Conservation (phyloP, 495 filamentous ascomycete species). For the Daldinia loculata region DNA sequence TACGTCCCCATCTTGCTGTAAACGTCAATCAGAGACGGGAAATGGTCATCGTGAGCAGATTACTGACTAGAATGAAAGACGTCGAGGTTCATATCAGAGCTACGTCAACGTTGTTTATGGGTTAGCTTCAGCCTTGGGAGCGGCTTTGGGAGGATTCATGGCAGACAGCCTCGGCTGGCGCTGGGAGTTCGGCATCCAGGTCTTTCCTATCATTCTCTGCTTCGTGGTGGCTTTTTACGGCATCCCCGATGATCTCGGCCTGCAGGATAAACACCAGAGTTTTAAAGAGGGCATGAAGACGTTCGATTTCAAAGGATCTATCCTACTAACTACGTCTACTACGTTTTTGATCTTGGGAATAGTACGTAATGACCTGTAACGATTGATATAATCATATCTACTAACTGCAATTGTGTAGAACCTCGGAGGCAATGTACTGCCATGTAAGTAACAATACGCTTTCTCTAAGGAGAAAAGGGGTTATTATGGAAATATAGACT, state of each 20-base stretch:
- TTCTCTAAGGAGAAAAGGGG: not conserved
- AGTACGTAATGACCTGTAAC: conserved; percentile 45
- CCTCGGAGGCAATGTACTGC: conserved; percentile 77
- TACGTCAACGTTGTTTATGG: conserved; percentile 77
- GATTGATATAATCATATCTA: conserved; percentile 7
- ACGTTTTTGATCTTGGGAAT: conserved; percentile 76
- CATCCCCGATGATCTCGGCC: conserved; percentile 68
- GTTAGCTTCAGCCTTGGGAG: conserved; percentile 67
- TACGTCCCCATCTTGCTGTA: conserved; percentile 45
- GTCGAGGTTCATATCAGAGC: conserved; percentile 77
- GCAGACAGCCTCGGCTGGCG: conserved; percentile 80
- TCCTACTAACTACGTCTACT: conserved; percentile 69
- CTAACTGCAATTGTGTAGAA: conserved; percentile 58
- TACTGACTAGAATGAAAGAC: conserved; percentile 40
- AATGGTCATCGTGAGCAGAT: not conserved
- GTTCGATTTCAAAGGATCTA: conserved; percentile 74
- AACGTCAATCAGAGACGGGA: not conserved
- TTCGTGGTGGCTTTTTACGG: conserved; percentile 64
- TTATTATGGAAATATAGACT: not conserved
- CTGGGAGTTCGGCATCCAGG: conserved; percentile 72
- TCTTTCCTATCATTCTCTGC: conserved; percentile 69
- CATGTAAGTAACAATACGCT: conserved; percentile 51
- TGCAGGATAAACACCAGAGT: conserved; percentile 61
- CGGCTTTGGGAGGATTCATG: conserved; percentile 76
- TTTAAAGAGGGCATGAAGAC: conserved; percentile 66